Percentiles rank a stretch among this genome's conserved stretches.
phyloP scores from a whole-genome alignment of 805 yeast species.

The Tetrapisispora namnaoensis region DNA sequence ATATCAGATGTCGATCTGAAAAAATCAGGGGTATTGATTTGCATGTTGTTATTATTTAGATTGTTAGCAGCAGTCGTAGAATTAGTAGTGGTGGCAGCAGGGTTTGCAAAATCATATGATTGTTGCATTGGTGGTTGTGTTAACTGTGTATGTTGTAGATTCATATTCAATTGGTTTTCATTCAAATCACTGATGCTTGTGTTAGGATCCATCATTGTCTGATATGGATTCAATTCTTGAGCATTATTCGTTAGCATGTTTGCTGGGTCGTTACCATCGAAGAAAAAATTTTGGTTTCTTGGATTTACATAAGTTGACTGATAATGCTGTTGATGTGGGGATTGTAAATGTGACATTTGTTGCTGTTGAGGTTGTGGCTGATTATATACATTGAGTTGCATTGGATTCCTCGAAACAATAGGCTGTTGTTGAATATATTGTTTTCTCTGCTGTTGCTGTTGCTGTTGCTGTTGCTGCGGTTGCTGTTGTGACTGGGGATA shows the following conservation, averaged over 20 bases:
- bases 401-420: background rate
- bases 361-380: slow-evolving; percentile 4
- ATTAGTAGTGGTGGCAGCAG: background rate
- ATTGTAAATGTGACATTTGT: slow-evolving; percentile 2
- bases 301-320: background rate
- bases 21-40: slow-evolving; percentile 1
- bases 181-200: background rate
- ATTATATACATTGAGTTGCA: slow-evolving; percentile 17
- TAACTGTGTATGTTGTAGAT: background rate
- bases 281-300: slow-evolving; percentile 1
- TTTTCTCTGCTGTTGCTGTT: slow-evolving; percentile 1
- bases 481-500: slow-evolving; percentile 5
- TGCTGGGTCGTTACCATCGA: background rate
- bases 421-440: slow-evolving; percentile 13
- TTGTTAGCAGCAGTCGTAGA: background rate
- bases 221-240: slow-evolving; percentile 1
- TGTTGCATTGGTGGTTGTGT: background rate
- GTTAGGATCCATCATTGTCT: background rate
- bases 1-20: slow-evolving; percentile 3
- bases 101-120: background rate
- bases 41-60: background rate
- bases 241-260: background rate
- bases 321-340: slow-evolving; percentile 1
- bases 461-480: slow-evolving; percentile 1
- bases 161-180: background rate